phyloP scores from a whole-genome alignment of 1,284 basidiomycete genomes.

The Tylopilus orsonianus region DNA sequence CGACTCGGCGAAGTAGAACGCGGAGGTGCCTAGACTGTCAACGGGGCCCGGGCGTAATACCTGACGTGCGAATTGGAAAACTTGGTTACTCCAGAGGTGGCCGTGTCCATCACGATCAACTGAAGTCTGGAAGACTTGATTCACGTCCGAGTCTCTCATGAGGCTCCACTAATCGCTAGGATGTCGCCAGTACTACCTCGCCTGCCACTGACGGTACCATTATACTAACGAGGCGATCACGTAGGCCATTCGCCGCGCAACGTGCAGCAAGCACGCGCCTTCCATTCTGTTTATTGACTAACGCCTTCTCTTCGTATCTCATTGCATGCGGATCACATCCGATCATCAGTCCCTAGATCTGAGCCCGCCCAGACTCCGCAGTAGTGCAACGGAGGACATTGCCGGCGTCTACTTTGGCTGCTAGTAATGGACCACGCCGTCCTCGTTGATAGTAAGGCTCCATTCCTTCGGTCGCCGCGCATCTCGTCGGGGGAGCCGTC shows the following conservation, averaged over 20 bases:
- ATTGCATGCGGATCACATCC: constrained; percentile 21
- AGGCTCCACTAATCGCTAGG: no score
- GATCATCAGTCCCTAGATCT: constrained; percentile 5
- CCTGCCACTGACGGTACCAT: background rate
- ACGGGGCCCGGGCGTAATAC: background rate
- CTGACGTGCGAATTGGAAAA: background rate
- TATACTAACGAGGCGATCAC: constrained; percentile 12
- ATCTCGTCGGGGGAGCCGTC: no score
- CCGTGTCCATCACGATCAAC: no score
- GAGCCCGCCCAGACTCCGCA: background rate
- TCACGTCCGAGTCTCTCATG: no score
- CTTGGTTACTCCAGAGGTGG: no score
- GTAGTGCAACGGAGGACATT: background rate
- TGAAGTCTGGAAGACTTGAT: background rate
- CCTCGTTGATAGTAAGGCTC: constrained; percentile 13
- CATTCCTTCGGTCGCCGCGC: constrained; percentile 12
- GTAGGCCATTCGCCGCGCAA: constrained; percentile 5
- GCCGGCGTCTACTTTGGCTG: constrained; percentile 1
- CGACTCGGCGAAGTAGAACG: constrained; percentile 6
- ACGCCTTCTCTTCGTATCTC: constrained; percentile 10
- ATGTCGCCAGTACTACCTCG: background rate
- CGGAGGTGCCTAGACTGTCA: background rate
- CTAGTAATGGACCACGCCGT: constrained; percentile 15
- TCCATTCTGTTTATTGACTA: constrained; percentile 21
- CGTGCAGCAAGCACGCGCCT: constrained; percentile 14